Evolutionary conservation across 441 rosid genomes (phyloP).

Genomic region (Sinapis alba): DNA sequence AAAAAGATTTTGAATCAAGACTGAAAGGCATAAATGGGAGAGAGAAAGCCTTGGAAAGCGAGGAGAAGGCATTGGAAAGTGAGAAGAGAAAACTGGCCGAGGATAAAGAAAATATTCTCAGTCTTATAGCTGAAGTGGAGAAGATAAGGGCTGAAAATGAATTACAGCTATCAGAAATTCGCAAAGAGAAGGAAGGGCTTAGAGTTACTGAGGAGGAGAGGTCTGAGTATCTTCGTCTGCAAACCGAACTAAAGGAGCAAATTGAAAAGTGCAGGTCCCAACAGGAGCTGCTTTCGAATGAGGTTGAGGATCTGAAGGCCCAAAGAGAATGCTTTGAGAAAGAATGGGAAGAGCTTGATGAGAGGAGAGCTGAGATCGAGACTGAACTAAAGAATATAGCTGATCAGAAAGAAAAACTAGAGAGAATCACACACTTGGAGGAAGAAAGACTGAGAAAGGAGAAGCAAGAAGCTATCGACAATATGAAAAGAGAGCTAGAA

Average conservation of each 20-base stretch:
- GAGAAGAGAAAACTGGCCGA: conserved; percentile 53
- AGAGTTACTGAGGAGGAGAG: conserved; percentile 80
- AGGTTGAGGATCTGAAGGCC: conserved; percentile 79
- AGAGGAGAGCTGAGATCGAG: conserved; percentile 63
- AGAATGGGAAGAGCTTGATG: conserved; percentile 94
- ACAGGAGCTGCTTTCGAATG: conserved; percentile 77
- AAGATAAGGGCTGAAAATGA: conserved; percentile 66
- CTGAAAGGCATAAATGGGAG: conserved; percentile 61
- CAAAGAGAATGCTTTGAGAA: conserved; percentile 89
- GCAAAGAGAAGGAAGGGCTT: conserved; percentile 64
- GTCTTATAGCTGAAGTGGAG: conserved; percentile 70
- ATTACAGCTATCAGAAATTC: conserved; percentile 57
- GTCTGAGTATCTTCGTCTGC: conserved; percentile 70
- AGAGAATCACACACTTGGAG: conserved; percentile 60
- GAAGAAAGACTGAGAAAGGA: conserved; percentile 70
- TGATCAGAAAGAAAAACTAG: conserved; percentile 64
- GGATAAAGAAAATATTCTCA: conserved; percentile 61
- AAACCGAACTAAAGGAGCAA: conserved; percentile 78
- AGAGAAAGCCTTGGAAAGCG: conserved; percentile 67
- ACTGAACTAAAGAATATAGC: conserved; percentile 52
- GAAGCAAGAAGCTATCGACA: conserved; percentile 54
- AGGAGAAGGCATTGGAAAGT: conserved; percentile 65
- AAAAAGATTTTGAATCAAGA: conserved; percentile 64
- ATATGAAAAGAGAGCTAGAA: conserved; percentile 65
- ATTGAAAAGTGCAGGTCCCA: conserved; percentile 71